Evolutionary conservation across 148 eudicot species (phyloP).

Genomic region (Pharnaceum exiguum): DNA sequence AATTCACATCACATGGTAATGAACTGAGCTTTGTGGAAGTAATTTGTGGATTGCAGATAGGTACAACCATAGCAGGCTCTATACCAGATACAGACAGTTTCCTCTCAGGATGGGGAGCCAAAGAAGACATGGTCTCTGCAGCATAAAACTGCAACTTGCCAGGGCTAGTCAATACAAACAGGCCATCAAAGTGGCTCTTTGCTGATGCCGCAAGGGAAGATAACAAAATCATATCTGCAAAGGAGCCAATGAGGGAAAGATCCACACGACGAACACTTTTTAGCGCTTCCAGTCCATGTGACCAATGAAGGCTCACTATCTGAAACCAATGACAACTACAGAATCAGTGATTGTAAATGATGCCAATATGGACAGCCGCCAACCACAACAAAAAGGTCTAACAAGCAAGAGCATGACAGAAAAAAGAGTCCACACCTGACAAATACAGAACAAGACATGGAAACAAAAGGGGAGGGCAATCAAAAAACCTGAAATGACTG

Average conservation of each 20-base stretch:
- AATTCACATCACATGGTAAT: constrained; percentile 22
- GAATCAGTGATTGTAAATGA: constrained; percentile 5
- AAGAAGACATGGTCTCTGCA: constrained; percentile 36
- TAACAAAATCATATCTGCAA: constrained; percentile 61
- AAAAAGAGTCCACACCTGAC: neutral
- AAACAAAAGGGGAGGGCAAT: neutral
- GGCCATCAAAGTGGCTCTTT: constrained; percentile 38
- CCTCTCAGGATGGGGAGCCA: constrained; percentile 35
- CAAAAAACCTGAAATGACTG: neutral
- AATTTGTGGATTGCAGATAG: constrained; percentile 51
- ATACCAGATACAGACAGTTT: constrained; percentile 35
- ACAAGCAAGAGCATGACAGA: neutral
- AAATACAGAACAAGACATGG: neutral
- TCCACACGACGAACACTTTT: constrained; percentile 57
- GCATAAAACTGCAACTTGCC: constrained; percentile 50
- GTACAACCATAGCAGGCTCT: constrained; percentile 41
- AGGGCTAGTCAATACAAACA: constrained; percentile 69
- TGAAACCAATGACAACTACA: constrained; percentile 15
- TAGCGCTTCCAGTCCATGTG: constrained; percentile 54
- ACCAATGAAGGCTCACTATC: constrained; percentile 75
- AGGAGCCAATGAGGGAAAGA: constrained; percentile 50
- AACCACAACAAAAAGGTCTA: too few relatives aligned
- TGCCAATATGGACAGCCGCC: too few relatives aligned
- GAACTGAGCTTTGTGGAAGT: constrained; percentile 42
- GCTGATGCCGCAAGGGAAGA: constrained; percentile 34